A percentile compares a stretch with the other conserved stretches of the same genome.
phyloP scores from a whole-genome alignment of 805 yeast species.

The Debaryomyces tyrocola region DNA sequence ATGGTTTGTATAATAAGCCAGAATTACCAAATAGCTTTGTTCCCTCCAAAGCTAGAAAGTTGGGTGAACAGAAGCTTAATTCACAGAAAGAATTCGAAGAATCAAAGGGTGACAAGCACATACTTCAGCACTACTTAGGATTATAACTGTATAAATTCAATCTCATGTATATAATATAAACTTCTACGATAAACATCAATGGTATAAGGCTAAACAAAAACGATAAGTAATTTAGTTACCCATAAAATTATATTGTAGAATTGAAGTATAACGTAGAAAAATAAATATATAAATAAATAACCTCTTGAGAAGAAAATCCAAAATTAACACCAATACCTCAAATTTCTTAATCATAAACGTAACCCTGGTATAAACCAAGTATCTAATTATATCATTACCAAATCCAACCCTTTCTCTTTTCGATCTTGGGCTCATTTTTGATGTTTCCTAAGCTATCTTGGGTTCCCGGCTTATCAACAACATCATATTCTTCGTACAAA shows the following conservation, averaged over 20 bases:
- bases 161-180: slow-evolving; percentile 10
- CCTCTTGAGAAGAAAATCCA: background rate
- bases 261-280: slow-evolving; percentile 1
- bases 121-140: slow-evolving; percentile 30
- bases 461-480: slow-evolving; percentile 34
- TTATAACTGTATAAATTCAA: slow-evolving; percentile 14
- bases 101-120: slow-evolving; percentile 25
- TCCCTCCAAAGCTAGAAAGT: slow-evolving; percentile 23
- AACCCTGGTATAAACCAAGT: background rate
- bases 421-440: background rate
- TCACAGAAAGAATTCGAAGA: slow-evolving; percentile 20
- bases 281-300: background rate
- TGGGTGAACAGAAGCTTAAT: slow-evolving; percentile 19
- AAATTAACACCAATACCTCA: slow-evolving; percentile 5
- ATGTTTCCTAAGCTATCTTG: slow-evolving; percentile 5
- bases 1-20: slow-evolving; percentile 59
- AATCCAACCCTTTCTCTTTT: slow-evolving; percentile 18
- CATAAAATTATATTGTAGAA: background rate
- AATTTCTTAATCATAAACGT: background rate
- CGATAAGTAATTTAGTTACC: background rate
- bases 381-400: slow-evolving; percentile 14
- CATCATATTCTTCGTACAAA: slow-evolving; percentile 41
- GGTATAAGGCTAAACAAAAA: background rate
- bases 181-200: background rate
- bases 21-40: slow-evolving; percentile 40